These are phyloP conservation scores for Cercospora sp. DNA, from an alignment of 2,329 filamentous ascomycete genomes.

Conservation along the genomic window DNA sequence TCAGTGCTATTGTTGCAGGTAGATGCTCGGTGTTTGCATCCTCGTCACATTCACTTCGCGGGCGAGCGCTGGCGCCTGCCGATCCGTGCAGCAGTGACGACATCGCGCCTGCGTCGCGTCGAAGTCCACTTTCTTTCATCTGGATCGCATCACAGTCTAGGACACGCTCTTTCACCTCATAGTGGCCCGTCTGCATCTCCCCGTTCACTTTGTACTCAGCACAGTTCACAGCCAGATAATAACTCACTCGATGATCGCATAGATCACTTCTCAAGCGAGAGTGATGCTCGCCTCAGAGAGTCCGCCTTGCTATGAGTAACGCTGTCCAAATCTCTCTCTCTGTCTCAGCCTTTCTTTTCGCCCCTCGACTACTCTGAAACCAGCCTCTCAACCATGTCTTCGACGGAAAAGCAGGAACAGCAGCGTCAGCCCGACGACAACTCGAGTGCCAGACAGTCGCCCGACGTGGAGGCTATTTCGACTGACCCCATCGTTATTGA, in stretches of 20 bases:
- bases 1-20: neutral
- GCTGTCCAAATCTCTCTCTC: slow-evolving; percentile 3
- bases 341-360: neutral
- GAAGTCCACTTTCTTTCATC: slow-evolving; percentile 8
- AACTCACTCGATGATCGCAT: neutral
- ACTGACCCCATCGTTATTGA: neutral
- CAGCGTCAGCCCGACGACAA: neutral
- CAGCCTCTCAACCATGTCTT: slow-evolving; percentile 6
- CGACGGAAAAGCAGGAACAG: neutral
- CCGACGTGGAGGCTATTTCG: neutral
- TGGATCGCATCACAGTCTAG: neutral
- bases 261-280: neutral
- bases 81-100: slow-evolving; percentile 5
- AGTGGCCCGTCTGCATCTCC: neutral
- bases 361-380: neutral
- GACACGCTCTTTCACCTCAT: neutral
- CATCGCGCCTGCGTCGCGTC: slow-evolving; percentile 3
- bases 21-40: neutral
- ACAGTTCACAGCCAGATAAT: neutral
- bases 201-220: neutral
- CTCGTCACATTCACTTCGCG: slow-evolving; percentile 17
- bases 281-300: slow-evolving; percentile 11
- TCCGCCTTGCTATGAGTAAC: slow-evolving; percentile 14
- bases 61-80: neutral
- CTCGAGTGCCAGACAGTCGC: neutral